Base-by-base conservation (phyloP, 2,329 filamentous ascomycete genomes). In the Exophiala viscosa region DNA sequence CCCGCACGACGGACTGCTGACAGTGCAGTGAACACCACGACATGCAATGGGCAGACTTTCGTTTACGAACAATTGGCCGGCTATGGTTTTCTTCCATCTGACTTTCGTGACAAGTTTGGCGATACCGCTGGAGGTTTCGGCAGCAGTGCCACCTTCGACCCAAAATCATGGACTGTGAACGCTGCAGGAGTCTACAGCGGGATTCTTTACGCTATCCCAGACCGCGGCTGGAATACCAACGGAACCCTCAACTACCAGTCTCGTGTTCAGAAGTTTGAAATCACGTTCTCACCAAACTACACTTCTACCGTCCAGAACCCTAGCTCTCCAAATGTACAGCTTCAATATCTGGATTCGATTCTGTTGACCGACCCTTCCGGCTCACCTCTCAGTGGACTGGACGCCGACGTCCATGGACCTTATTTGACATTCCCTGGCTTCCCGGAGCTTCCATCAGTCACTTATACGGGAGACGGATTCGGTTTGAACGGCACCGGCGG, bases 211-310 rank as follows among this genome's bases (percentile, higher is more conserved):
- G 73, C 76, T 10, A 67, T 88, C 13, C 85, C 86, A 1, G 84
- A 88, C 63, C 76, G 85, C 54, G 86, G 86, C 34, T 89, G 86
- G 78, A 88, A 89, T 64, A 88, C 85, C 0, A 73, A 87, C 60
- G 85, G 84, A 40, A 88, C 85, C 7, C 60, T 85, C 14, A 87
- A 87, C 65, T 87, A 78, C 65, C 81, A 87, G 59, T 77, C 79
- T 2, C 78, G 86, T 32, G 76, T 90, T 23, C 86, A 90, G 67
- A 85, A 86, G 64, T 84, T 88, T 65, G 66, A 72, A 45, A 71
- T 89, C 43, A 76, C 73, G 61, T 80, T 76, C 81, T 70, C 75
- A 2, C 67, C 70, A 1, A 65, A 72, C 11, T 81, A 83, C 2
- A 81, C 80, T 0, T 69, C 75, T 1, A 67, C 70, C 1, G 45